A percentile compares a stretch with the other conserved stretches of the same genome.
Evolutionary conservation across 2,329 filamentous ascomycete species (phyloP).

Genomic region (Aspergillus fumigatiaffinis): DNA sequence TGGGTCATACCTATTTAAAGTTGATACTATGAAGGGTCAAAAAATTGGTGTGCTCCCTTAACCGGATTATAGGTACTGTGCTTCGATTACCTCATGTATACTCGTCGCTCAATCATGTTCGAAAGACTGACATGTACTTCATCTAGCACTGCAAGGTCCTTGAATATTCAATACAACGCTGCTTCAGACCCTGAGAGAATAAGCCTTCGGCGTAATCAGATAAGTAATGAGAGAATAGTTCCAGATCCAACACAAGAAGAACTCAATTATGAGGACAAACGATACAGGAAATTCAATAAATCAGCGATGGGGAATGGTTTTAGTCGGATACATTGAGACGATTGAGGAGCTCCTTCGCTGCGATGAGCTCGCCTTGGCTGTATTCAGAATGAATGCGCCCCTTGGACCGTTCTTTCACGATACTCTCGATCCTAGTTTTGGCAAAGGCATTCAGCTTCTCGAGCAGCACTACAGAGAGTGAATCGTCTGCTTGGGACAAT

Average conservation of each 20-base stretch:
- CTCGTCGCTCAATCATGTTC: too few species aligned
- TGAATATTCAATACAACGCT: too few species aligned
- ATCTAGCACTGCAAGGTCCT: too few species aligned
- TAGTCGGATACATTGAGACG: constrained; percentile 13
- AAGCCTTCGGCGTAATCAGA: too few species aligned
- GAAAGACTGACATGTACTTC: too few species aligned
- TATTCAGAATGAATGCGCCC: constrained; percentile 27
- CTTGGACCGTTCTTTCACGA: constrained; percentile 32
- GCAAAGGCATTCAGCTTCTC: constrained; percentile 35
- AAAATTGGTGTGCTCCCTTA: too few species aligned
- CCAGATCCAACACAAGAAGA: not conserved
- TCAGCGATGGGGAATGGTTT: not conserved
- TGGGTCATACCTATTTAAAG: not conserved
- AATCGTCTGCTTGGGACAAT: constrained; percentile 6
- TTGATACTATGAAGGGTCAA: not conserved
- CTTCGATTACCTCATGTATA: too few species aligned
- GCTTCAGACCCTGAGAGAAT: too few species aligned
- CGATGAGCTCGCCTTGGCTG: constrained; percentile 38
- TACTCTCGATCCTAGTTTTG: constrained; percentile 32
- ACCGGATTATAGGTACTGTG: too few species aligned
- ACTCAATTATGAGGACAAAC: not conserved
- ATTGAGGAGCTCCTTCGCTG: constrained; percentile 40
- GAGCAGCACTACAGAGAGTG: constrained; percentile 22
- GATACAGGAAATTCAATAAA: not conserved
- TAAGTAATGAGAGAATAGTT: not conserved